phyloP scores from a whole-genome alignment of 257 asterid genomes.

The Leonotis leonurus region DNA sequence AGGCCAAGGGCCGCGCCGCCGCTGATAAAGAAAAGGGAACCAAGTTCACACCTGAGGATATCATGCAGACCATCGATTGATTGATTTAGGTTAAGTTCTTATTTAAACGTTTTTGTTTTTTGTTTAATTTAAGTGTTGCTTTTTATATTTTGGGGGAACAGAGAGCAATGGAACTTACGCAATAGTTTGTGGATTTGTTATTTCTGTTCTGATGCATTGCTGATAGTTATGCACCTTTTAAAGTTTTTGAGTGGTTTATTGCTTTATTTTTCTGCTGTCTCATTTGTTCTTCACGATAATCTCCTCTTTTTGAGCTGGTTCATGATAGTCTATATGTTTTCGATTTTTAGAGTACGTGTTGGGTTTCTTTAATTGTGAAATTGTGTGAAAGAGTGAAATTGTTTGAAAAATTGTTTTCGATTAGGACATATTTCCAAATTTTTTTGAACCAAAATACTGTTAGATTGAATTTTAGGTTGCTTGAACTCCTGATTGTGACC shows the following conservation, averaged over 20 bases:
- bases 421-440: too few species aligned
- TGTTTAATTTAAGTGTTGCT: slow-evolving; percentile 8
- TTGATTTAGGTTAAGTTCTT: slow-evolving; percentile 8
- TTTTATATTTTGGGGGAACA: slow-evolving; percentile 8
- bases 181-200: neutral
- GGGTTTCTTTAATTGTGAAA: too few species aligned
- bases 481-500: too few species aligned
- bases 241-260: neutral
- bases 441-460: too few species aligned
- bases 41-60: slow-evolving; percentile 69
- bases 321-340: too few species aligned
- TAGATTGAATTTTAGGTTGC: too few species aligned
- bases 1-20: slow-evolving; percentile 79
- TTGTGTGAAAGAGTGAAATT: too few species aligned
- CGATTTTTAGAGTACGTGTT: too few species aligned
- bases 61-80: slow-evolving; percentile 72
- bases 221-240: neutral
- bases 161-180: neutral
- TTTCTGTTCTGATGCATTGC: slow-evolving; percentile 13
- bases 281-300: neutral
- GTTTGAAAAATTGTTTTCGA: too few species aligned
- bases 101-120: neutral
- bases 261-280: neutral
- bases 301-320: neutral
- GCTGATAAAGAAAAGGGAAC: slow-evolving; percentile 88